Percentiles rank a stretch among this genome's conserved stretches.
These are phyloP conservation scores for Tolypocladium paradoxum DNA, from an alignment of 2,329 filamentous ascomycete genomes.

Conservation along the genomic window DNA sequence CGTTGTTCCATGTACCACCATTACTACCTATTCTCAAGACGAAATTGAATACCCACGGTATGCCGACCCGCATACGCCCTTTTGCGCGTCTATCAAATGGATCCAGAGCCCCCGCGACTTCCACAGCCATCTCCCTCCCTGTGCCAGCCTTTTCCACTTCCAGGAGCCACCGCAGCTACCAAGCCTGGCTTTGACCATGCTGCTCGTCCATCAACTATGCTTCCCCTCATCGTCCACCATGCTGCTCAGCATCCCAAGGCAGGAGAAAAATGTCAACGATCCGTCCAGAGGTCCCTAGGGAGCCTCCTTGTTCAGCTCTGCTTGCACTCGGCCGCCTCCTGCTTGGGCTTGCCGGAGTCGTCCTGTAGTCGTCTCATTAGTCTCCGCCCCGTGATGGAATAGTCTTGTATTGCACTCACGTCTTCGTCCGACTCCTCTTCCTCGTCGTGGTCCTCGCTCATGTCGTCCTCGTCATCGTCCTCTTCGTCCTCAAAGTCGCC, in stretches of 20 bases:
- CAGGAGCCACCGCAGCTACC: not conserved
- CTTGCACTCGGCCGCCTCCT: constrained; percentile 92
- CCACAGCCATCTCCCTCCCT: not conserved
- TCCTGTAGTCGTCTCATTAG: constrained; percentile 43
- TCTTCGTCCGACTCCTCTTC: constrained; percentile 72
- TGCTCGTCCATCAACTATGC: not conserved
- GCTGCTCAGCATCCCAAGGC: not conserved
- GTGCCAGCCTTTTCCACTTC: not conserved
- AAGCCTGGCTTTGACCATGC: not conserved
- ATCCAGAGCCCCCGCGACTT: constrained; percentile 4
- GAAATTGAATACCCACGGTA: not conserved
- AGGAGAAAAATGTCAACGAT: not conserved
- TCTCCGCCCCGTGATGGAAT: not conserved
- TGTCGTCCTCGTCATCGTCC: constrained; percentile 83
- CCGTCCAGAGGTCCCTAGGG: not conserved
- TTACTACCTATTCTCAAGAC: not conserved
- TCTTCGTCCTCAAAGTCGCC: constrained; percentile 83
- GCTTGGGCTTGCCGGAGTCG: constrained; percentile 80
- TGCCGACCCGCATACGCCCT: constrained; percentile 3
- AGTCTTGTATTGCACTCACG: constrained; percentile 32
- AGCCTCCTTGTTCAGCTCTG: constrained; percentile 53
- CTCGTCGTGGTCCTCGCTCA: constrained; percentile 76
- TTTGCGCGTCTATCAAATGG: constrained; percentile 7
- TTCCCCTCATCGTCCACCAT: not conserved
- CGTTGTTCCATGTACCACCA: not conserved